A percentile compares a stretch with the other conserved stretches of the same genome.
These are phyloP conservation scores for Ceratonia siliqua DNA, from an alignment of 306 rosid genomes.

Conservation along the genomic window DNA sequence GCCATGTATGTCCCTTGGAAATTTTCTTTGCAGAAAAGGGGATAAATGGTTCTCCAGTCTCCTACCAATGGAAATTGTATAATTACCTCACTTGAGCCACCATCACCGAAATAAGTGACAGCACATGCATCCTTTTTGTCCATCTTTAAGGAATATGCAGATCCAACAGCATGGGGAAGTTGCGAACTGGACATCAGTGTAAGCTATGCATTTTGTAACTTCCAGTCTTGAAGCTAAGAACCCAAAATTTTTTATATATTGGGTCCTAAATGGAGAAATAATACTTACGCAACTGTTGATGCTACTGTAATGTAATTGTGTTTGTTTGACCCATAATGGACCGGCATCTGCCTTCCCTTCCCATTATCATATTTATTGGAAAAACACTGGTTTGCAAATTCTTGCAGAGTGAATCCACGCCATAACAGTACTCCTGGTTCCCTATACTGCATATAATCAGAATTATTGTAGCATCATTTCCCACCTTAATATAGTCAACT, in stretches of 20 bases:
- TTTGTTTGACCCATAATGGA: conserved; percentile 83
- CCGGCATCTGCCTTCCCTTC: conserved; percentile 94
- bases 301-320: conserved; percentile 84
- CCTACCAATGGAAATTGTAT: not conserved
- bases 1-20: not conserved
- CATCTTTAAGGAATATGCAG: conserved; percentile 92
- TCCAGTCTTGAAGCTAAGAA: not conserved
- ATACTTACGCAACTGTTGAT: conserved; percentile 83
- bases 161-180: conserved; percentile 93
- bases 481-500: conserved; percentile 6
- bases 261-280: not conserved
- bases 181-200: conserved; percentile 57
- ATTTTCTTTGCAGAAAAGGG: not conserved
- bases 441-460: conserved; percentile 65
- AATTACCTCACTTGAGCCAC: conserved; percentile 93
- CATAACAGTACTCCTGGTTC: conserved; percentile 84
- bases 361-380: conserved; percentile 77
- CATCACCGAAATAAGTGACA: conserved; percentile 87
- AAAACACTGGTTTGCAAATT: conserved; percentile 85
- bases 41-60: not conserved
- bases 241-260: too few relatives aligned
- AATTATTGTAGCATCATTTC: conserved; percentile 18
- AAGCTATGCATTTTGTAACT: conserved; percentile 15
- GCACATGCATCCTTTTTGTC: conserved; percentile 79
- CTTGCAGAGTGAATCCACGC: conserved; percentile 92